A percentile compares a stretch with the other conserved stretches of the same genome.
phyloP scores from a whole-genome alignment of 805 yeast species.

The Barnettozyma vustinii region DNA sequence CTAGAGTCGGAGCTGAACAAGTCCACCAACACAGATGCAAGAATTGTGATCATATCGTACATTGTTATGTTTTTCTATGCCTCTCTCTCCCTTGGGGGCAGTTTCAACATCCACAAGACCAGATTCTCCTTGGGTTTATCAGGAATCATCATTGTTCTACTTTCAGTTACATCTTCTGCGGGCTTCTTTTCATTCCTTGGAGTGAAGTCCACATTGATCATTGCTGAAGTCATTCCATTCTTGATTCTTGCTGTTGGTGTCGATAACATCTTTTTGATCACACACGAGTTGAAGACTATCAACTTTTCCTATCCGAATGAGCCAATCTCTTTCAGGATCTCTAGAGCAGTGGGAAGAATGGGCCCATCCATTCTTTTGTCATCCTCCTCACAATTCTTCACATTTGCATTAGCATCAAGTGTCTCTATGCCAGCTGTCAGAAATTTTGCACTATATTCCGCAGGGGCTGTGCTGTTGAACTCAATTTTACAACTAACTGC shows the following conservation, averaged over 20 bases:
- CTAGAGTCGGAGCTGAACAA: constrained; percentile 78
- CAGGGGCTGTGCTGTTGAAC: constrained; percentile 77
- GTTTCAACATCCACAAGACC: constrained; percentile 43
- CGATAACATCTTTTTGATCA: constrained; percentile 83
- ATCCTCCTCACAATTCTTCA: constrained; percentile 69
- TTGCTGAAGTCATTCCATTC: constrained; percentile 96
- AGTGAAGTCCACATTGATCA: constrained; percentile 79
- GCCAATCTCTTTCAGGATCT: constrained; percentile 51
- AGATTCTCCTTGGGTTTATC: constrained; percentile 72
- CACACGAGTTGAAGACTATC: constrained; percentile 66
- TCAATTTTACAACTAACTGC: constrained; percentile 75
- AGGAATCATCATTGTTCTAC: constrained; percentile 77
- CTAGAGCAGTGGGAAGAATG: constrained; percentile 61
- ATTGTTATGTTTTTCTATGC: constrained; percentile 85
- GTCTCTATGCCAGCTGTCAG: constrained; percentile 96
- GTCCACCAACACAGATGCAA: constrained; percentile 73
- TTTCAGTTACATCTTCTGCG: constrained; percentile 78
- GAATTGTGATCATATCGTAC: constrained; percentile 69
- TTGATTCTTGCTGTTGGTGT: constrained; percentile 92
- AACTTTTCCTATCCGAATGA: constrained; percentile 42
- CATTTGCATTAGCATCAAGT: constrained; percentile 70
- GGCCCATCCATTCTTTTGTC: constrained; percentile 87
- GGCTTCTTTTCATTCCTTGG: constrained; percentile 78
- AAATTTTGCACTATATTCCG: constrained; percentile 88
- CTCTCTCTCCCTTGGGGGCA: constrained; percentile 65